phyloP scores from a whole-genome alignment of 2,329 filamentous ascomycete genomes.

The Alternaria postmessia region DNA sequence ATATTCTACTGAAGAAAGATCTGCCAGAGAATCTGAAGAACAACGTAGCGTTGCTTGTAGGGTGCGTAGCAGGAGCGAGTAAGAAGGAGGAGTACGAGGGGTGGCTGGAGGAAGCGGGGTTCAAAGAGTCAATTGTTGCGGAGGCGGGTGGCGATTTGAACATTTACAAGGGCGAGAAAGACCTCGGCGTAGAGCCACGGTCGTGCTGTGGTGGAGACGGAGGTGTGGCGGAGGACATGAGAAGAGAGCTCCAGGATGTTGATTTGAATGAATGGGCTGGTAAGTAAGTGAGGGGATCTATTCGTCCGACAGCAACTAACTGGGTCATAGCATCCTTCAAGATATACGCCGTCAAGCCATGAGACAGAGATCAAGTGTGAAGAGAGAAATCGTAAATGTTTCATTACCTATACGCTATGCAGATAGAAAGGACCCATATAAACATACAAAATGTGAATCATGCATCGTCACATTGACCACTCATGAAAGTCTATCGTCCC shows the following conservation, averaged over 20 bases:
- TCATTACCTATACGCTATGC: constrained; percentile 34
- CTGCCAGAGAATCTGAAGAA: constrained; percentile 59
- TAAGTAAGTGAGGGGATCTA: not conserved
- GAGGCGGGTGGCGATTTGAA: constrained; percentile 25
- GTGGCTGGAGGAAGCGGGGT: constrained; percentile 60
- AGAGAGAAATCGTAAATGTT: constrained; percentile 4
- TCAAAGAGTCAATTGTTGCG: constrained; percentile 22
- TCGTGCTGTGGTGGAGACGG: constrained; percentile 6
- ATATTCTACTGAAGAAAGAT: constrained; percentile 64
- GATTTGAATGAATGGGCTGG: constrained; percentile 29
- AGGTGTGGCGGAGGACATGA: constrained; percentile 20
- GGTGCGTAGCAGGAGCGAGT: constrained; percentile 68
- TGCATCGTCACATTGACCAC: not conserved
- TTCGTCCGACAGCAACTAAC: not conserved
- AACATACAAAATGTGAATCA: constrained; percentile 4
- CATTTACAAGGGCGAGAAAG: constrained; percentile 17
- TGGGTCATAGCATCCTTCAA: constrained; percentile 54
- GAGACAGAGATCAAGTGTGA: not conserved
- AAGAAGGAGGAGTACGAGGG: constrained; percentile 60
- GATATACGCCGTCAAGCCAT: constrained; percentile 59
- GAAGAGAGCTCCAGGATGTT: constrained; percentile 44
- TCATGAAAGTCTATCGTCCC: constrained; percentile 57
- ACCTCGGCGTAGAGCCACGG: not conserved
- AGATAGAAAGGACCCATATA: constrained; percentile 6
- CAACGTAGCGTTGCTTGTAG: constrained; percentile 64